Percentiles rank a stretch among this genome's conserved stretches.
Evolutionary conservation across 1,284 basidiomycete genomes (phyloP).

Genomic region (Hemileia vastatrix): DNA sequence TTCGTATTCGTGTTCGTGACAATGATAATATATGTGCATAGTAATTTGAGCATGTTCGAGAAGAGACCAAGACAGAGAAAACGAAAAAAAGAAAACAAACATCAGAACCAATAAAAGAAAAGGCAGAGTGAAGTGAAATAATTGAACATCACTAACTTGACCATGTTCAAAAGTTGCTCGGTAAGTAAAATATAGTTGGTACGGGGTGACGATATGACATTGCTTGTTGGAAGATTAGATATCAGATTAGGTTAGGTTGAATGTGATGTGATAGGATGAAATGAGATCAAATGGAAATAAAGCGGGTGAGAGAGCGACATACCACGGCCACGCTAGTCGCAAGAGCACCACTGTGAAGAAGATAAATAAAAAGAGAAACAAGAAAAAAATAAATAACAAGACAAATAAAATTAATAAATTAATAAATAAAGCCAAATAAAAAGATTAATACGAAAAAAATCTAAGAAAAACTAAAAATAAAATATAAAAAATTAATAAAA

Average conservation of each 20-base stretch:
- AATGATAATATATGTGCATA: background rate
- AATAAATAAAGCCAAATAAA: background rate
- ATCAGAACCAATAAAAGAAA: background rate
- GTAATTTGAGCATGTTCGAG: background rate
- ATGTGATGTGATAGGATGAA: background rate
- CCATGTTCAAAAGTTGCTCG: slow-evolving; percentile 21
- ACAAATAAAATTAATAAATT: background rate
- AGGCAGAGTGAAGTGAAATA: background rate
- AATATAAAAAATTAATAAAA: background rate
- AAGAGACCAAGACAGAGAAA: background rate
- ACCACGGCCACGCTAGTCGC: slow-evolving; percentile 21
- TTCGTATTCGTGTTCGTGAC: no score
- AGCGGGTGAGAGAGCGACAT: background rate
- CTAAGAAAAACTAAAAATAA: background rate
- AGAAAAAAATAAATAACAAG: background rate
- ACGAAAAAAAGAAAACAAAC: background rate
- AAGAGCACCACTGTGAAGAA: slow-evolving; percentile 18
- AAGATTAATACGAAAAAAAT: background rate
- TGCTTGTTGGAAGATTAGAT: background rate
- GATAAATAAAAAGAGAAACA: no score
- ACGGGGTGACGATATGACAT: slow-evolving; percentile 20
- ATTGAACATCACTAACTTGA: slow-evolving; percentile 5
- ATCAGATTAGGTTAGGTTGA: background rate
- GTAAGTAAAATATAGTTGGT: slow-evolving; percentile 23
- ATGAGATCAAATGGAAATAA: background rate